Base-by-base conservation (phyloP, 768 basidiomycete species). In the Tulasnella sp. region DNA sequence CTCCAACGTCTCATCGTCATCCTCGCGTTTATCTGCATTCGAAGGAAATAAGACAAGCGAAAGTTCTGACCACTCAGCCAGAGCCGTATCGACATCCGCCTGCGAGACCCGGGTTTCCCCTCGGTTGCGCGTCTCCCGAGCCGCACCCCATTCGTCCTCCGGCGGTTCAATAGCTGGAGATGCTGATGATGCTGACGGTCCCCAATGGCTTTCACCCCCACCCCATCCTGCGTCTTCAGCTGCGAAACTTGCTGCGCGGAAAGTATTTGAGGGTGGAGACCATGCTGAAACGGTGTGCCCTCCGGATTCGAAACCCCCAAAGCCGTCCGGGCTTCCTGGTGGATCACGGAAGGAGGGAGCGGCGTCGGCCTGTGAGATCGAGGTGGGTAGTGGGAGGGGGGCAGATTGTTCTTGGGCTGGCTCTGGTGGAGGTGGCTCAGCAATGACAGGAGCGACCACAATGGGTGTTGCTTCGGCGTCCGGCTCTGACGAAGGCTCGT, bases 21-120 rank as follows among this genome's bases (percentile, higher is more conserved):
- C 67, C 22, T 72, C 29, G 0, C 77, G 37, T 42, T 78, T 72
- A 22, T 45, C 11, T 75, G 64, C 77, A n/a, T 49, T 78, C 79
- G 72, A 52, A 1, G 89, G 88, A 87, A 88, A 91, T 2, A 90
- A 79, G 0, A 88, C 88, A 42, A 82, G 78, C 9, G 86, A 82
- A 45, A 91, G 82, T 58, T 86, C 86, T 29, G 87, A 85, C 67
- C 90, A 87, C 78, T 88, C 86, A 0, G 81, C 80, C 36, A 92
- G 81, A 31, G 93, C 86, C 3, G 85, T 84, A 9, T 87, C 85
- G 68, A 93, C 82, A n/a, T 89, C 79, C 80, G 91, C 89, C 71
- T 91, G 90, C 39, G 91, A 91, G 81, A 92, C 89, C 80, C 87
- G 85, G 64, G 85, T 85, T 80, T 92, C 88, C 79, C 88, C 85